Evolutionary conservation across 2,329 filamentous ascomycete genomes (phyloP), one percentile per base, ranked within the genome.

Genomic region (Botrytis tulipae): DNA sequence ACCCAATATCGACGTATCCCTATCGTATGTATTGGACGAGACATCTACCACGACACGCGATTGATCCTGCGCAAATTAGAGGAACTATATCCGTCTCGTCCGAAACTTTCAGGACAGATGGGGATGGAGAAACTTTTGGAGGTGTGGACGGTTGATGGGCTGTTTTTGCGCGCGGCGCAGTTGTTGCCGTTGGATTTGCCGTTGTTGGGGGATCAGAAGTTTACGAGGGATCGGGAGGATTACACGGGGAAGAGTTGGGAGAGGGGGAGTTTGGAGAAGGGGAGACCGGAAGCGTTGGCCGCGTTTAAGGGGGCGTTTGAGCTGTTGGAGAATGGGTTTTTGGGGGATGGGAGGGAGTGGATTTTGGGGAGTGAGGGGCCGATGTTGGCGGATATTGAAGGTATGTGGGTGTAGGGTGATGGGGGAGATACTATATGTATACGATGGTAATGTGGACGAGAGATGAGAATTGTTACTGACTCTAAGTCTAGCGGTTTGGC

Each of bases 1-100:
- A 85, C 93, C 72, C 83, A 84, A 10, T 91, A 94, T 82, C 87
- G 91, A 6, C 90, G 92, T 73, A 93, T 93, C 73, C 92, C 92
- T 1, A 79, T 93, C 69, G 82, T 93, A 69, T 83, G 88, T 35
- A 89, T 93, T 76, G 91, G 90, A 25, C 84, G 87, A 9, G 88
- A 92, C 78, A 83, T 94, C 61, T 93, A 93, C 83, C 84, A 89
- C 74, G 92, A 94, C 83, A 90, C 90, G 3, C 88, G 90, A 4
- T 86, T 93, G 35, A 93, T 93, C 77, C 81, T 94, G 32, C 81
- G 82, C 40, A 91, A 89, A 80, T 87, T 94, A 1, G 89, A 93
- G 78, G 77, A 83, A 1, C 82, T 87, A 51, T 88, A 87, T 79
- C 87, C 87, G 0, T 16, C 42, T 1, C 25, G 46, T 18, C 51